Base-by-base conservation (phyloP, 768 basidiomycete species). In the Tulasnella sp. region DNA sequence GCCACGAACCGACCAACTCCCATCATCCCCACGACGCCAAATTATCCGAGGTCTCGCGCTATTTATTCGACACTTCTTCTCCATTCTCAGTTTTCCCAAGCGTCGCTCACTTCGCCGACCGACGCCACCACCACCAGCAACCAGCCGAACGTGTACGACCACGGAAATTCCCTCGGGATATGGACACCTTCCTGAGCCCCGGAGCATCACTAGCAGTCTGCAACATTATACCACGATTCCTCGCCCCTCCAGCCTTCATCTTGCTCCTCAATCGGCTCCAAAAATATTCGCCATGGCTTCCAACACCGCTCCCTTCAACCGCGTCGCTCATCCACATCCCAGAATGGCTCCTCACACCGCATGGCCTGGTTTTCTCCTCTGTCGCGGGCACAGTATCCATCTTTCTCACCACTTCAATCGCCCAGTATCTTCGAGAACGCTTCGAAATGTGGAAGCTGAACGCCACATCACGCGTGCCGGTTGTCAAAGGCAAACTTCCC, bases 401-500 rank as follows among this genome's bases (percentile, higher is more conserved):
- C 31, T 9, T 12, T 37, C 2, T 69, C 18, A 12, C 18, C 18
- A 31, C 3, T 0, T 2, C 34, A 14, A 11, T 37, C 7, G 7
- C 18, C 31, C 64, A 34, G 34, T 14, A 6, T 14, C 3, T 34
- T 11, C 6, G 6, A 28, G 31, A 69, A 20, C 64, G 64, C 4
- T 69, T 37, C 64, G 64, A 69, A 34, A 69, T 69, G 64, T 69
- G 64, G 64, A 28, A 69, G 31, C 31, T 64, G 24, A 74, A 74
- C 34, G 77, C 77, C 28, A 42, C 31, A 9, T 50, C 48, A 20
- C 54, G 31, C 18, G 84, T 88, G 7, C 88, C 88, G 5, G 78
- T 34, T 31, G 85, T 87, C n/a, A 80, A 83, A 2, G 86, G 85
- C 78, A 84, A 81, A 50, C 86, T 85, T 86, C 86, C 86, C 2